Evolutionary conservation across 1,284 basidiomycete species (phyloP).

Genomic region (Fomes fomentarius): DNA sequence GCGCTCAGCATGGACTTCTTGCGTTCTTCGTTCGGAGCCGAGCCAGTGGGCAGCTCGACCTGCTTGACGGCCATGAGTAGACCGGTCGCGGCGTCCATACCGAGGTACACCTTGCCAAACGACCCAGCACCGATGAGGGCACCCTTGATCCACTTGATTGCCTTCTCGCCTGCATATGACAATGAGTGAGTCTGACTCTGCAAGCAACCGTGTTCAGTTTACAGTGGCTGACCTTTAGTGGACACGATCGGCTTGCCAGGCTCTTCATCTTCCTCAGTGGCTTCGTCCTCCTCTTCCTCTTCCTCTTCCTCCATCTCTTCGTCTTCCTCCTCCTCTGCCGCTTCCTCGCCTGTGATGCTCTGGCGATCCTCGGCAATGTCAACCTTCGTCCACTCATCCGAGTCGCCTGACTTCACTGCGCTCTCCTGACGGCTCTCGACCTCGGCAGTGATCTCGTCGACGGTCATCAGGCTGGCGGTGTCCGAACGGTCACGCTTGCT

Average conservation of each 20-base stretch:
- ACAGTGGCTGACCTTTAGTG: slow-evolving; percentile 43
- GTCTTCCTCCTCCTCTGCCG: slow-evolving; percentile 35
- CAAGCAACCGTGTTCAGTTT: background rate
- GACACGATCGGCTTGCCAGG: slow-evolving; percentile 64
- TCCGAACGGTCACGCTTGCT: slow-evolving; percentile 85
- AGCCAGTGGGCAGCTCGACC: slow-evolving; percentile 91
- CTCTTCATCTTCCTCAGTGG: slow-evolving; percentile 54
- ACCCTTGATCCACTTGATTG: slow-evolving; percentile 98
- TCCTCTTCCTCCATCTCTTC: slow-evolving; percentile 50
- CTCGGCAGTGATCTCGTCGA: slow-evolving; percentile 97
- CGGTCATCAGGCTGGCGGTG: slow-evolving; percentile 90
- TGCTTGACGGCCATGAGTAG: slow-evolving; percentile 99
- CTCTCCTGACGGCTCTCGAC: slow-evolving; percentile 84
- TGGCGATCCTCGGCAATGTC: slow-evolving; percentile 45
- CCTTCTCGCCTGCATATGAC: slow-evolving; percentile 47
- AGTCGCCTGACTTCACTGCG: slow-evolving; percentile 50
- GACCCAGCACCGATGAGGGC: slow-evolving; percentile 97
- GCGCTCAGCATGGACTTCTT: slow-evolving; percentile 96
- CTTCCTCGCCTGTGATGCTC: slow-evolving; percentile 42
- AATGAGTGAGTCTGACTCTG: slow-evolving; percentile 5
- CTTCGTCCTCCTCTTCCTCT: slow-evolving; percentile 46
- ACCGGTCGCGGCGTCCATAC: slow-evolving; percentile 95
- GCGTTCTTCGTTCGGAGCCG: slow-evolving; percentile 88
- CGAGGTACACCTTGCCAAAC: slow-evolving; percentile 94
- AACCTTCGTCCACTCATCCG: slow-evolving; percentile 73